phyloP scores from a whole-genome alignment of 805 yeast species.

The Cyberlindnera meyerae region DNA sequence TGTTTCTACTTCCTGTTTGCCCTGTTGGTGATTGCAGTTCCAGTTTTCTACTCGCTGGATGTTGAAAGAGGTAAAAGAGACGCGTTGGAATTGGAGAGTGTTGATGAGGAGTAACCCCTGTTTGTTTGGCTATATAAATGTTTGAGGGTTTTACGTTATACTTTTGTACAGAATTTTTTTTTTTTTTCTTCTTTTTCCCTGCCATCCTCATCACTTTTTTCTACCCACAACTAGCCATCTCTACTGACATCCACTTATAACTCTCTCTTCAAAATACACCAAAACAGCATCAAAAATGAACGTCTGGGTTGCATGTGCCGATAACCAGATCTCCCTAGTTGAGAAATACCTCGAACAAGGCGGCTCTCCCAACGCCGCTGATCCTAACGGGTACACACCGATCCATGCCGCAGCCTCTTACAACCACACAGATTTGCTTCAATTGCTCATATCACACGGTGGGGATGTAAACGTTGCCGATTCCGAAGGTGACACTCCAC shows the following conservation, averaged over 20 bases:
- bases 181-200: too few relatives aligned
- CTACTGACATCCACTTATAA: too few relatives aligned
- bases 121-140: too few relatives aligned
- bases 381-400: conserved; percentile 94
- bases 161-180: too few relatives aligned
- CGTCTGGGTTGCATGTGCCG: conserved; percentile 95
- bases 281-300: conserved; percentile 39
- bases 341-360: conserved; percentile 48
- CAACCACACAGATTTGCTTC: conserved; percentile 67
- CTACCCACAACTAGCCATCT: too few relatives aligned
- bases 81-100: conserved; percentile 38
- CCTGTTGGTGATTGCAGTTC: conserved; percentile 50
- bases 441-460: conserved; percentile 48
- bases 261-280: too few relatives aligned
- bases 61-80: conserved; percentile 58
- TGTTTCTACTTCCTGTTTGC: conserved; percentile 60
- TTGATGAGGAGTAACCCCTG: conserved; percentile 43
- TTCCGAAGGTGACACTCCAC: conserved; percentile 89
- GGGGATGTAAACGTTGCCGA: conserved; percentile 85
- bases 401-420: conserved; percentile 97
- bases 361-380: conserved; percentile 66
- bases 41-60: conserved; percentile 50
- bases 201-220: too few relatives aligned
- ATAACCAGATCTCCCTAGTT: conserved; percentile 61
- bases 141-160: too few relatives aligned